Percentiles rank a stretch among this genome's conserved stretches.
These are phyloP conservation scores for Pulicaria dysenterica DNA, from an alignment of 129 eudicot species.

Conservation along the genomic window DNA sequence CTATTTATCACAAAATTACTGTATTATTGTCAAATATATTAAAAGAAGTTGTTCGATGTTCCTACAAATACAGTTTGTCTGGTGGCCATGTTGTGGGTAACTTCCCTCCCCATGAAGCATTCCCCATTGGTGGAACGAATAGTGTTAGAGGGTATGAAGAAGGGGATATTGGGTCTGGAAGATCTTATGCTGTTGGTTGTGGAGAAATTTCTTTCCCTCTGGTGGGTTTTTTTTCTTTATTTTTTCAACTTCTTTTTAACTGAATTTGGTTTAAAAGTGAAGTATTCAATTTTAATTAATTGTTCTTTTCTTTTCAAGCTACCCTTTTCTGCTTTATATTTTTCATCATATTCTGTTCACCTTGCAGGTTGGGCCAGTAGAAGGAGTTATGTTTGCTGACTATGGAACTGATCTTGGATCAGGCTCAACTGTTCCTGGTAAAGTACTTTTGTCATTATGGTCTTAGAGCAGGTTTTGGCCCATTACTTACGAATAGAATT, in stretches of 20 bases:
- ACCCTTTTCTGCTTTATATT: not conserved
- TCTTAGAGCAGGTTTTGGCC: not conserved
- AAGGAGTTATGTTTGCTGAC: constrained; percentile 85
- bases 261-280: not conserved
- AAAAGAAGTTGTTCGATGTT: constrained; percentile 5
- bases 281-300: too few species aligned
- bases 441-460: constrained; percentile 8
- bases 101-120: constrained; percentile 98
- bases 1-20: constrained; percentile 2
- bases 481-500: not conserved
- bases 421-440: constrained; percentile 88
- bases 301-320: too few species aligned
- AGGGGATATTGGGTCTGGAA: constrained; percentile 95
- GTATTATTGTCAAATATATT: not conserved
- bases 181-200: constrained; percentile 87
- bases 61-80: constrained; percentile 52
- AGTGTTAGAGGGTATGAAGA: constrained; percentile 99
- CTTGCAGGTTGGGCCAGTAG: constrained; percentile 72
- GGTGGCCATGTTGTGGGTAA: constrained; percentile 98
- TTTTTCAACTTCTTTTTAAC: not conserved
- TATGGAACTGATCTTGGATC: constrained; percentile 98
- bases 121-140: constrained; percentile 94
- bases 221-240: constrained; percentile 46
- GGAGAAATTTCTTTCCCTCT: constrained; percentile 93
- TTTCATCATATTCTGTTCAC: not conserved